Evolutionary conservation across 1,284 basidiomycete species (phyloP).

Genomic region (Entoloma clypeatum): DNA sequence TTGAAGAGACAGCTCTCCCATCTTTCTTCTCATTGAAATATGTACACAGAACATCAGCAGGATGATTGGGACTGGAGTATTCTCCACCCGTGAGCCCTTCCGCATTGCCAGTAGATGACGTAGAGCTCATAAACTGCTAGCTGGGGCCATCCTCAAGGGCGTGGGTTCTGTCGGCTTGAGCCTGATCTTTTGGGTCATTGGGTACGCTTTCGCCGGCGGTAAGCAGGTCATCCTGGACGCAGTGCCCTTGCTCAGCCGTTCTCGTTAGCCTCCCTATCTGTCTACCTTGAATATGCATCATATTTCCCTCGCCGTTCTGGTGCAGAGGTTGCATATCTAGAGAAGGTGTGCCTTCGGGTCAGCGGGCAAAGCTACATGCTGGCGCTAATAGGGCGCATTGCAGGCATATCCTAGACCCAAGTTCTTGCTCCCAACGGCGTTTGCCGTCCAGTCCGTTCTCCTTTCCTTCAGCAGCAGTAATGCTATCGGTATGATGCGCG

Average conservation of each 20-base stretch:
- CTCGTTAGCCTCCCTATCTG: constrained; percentile 27
- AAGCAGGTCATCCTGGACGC: constrained; percentile 5
- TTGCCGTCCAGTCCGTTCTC: constrained; percentile 41
- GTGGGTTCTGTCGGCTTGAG: constrained; percentile 42
- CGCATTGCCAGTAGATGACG: neutral
- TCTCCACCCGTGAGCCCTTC: constrained; percentile 30
- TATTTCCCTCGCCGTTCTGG: constrained; percentile 47
- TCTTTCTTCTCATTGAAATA: neutral
- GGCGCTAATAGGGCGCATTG: neutral
- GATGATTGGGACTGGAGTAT: constrained; percentile 43
- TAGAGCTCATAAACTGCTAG: constrained; percentile 10
- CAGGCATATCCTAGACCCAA: constrained; percentile 38
- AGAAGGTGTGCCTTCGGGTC: constrained; percentile 26
- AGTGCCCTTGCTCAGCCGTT: neutral
- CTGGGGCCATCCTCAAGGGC: constrained; percentile 37
- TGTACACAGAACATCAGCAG: constrained; percentile 32
- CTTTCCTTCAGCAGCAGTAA: constrained; percentile 37
- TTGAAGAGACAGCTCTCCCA: neutral
- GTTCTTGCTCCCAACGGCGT: constrained; percentile 39
- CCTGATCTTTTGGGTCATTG: constrained; percentile 42
- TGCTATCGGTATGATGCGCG: constrained; percentile 27
- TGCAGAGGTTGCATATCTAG: constrained; percentile 45
- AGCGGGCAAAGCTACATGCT: neutral
- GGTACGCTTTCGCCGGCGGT: constrained; percentile 36
- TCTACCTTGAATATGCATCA: constrained; percentile 34